Evolutionary conservation across 164 flowering plant genomes (phyloP), one percentile per base, ranked within the genome.

Genomic region (Kingdonia uniflora): DNA sequence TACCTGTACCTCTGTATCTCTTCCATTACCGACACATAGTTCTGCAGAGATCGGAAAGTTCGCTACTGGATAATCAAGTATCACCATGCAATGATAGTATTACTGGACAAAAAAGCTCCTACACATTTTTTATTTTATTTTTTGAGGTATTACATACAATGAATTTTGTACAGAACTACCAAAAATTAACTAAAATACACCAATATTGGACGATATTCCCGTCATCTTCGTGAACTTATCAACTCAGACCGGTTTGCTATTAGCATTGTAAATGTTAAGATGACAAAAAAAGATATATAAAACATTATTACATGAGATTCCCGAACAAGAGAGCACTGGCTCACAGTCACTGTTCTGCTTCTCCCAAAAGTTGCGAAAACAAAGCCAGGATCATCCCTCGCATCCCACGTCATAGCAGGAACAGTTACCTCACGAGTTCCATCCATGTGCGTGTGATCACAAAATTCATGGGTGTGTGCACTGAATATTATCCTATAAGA

Each of bases 351-450:
- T n/a, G 54, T 51, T 19, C 54, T 55, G 52, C 68, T 72, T 47
- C 57, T 58, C 45, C 67, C 61, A 51, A 80, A 83, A 16, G 75
- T 71, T 19, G 77, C 91, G 57, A 79, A 44, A 49, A 80, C 68
- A 64, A 84, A 84, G 40, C 82, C 83, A 16, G 87, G 87, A 42
- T 81, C 79, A 57, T 73, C 76, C 58, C 64, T 74, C 38, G 71
- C 80, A 58, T 67, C 68, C 86, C 91, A 83, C 11, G 85, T 54
- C 78, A 79, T 74, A 49, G 83, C 76, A 19, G 91, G 85, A 48
- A 84, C 79, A 35, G 77, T 77, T 11, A 84, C 68, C 62, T 84
- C 87, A 11, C 74, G 84, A 0, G 80, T 80, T 39, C 87, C 81
- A 63, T 80, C 87, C 14, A 42, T 39, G 61, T 84, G 85, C 6